Base-by-base conservation (phyloP, 1,284 basidiomycete genomes). In the Apiotrichum veenhuisii region DNA sequence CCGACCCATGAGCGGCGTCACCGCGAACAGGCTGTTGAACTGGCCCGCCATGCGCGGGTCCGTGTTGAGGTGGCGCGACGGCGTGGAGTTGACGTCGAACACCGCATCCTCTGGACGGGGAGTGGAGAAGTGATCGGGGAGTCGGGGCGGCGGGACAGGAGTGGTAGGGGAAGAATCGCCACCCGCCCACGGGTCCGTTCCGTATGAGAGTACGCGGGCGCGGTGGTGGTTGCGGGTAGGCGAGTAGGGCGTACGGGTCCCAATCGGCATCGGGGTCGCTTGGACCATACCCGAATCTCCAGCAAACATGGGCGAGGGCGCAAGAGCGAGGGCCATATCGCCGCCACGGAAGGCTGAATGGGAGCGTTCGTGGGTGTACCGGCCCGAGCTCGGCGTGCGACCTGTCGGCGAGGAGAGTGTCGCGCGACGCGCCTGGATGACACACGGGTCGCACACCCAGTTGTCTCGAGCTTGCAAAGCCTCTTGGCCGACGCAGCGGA, bases 71-170 rank as follows among this genome's bases (percentile, higher is more conserved):
- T 73, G 71, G 9, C 73, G 62, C n/a, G 71, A 73, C 17, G 73
- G 73, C 2, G 73, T 75, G 25, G 72, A 73, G 27, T 69, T 73
- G 40, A 75, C 73, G 50, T 75, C 73, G 45, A 75, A 75, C 5
- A 69, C 62, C 2, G 62, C 52, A 46, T 74, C 72, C 27, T 71
- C 72, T 22, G 68, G 58, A n/a, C 70, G 59, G 11, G 73, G 73
- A 1, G 73, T 75, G 5, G 71, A 69, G 53, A 66, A 71, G 33
- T 65, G 55, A 47, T 69, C 62, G 18, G 59, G 64, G 12, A 44
- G 38, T n/a, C 66, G 54, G 2, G 59, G 50, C 5, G 62, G 54
- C 1, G 69, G 69, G 2, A 67, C 66, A 2, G 73, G 73, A 5
- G 73, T 74, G 15, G 66, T 66, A 10, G 73, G 73, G 15, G 64